phyloP scores from a whole-genome alignment of 75 land plant species.

The Isoetes taiwanensis region DNA sequence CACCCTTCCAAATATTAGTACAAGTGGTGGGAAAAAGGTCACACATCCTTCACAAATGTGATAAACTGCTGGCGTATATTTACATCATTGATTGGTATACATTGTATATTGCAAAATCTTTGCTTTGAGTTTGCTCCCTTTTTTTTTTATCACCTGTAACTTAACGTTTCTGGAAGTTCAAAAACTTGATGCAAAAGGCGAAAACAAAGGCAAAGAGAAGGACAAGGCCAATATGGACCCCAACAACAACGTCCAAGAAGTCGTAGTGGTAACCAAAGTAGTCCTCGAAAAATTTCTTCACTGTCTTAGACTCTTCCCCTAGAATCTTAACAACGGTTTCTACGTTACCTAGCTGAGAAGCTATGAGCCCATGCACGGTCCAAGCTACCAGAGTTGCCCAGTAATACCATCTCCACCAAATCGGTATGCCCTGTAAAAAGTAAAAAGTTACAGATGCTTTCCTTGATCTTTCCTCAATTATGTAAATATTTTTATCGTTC shows the following conservation, averaged over 20 bases:
- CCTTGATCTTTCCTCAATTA: no score
- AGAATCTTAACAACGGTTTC: no score
- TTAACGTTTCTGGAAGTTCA: slow-evolving; percentile 1
- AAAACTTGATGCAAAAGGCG: slow-evolving; percentile 1
- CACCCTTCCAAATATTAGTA: no score
- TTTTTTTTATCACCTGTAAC: no score
- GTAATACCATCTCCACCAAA: slow-evolving; percentile 8
- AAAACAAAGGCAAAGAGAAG: neutral
- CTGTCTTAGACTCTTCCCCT: no score
- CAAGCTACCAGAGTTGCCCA: neutral
- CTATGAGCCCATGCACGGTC: neutral
- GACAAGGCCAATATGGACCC: neutral
- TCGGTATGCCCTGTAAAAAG: neutral
- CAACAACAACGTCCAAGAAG: slow-evolving; percentile 1
- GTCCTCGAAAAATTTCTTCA: neutral
- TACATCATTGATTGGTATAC: no score
- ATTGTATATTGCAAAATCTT: neutral
- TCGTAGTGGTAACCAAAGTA: neutral
- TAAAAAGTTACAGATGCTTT: no score
- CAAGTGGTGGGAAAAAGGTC: no score
- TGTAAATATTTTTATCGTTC: no score
- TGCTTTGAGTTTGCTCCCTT: neutral
- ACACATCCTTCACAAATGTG: no score
- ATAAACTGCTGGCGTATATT: no score
- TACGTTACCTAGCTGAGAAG: neutral